Base-by-base conservation (phyloP, 441 rosid species). In the Brassica balearica region DNA sequence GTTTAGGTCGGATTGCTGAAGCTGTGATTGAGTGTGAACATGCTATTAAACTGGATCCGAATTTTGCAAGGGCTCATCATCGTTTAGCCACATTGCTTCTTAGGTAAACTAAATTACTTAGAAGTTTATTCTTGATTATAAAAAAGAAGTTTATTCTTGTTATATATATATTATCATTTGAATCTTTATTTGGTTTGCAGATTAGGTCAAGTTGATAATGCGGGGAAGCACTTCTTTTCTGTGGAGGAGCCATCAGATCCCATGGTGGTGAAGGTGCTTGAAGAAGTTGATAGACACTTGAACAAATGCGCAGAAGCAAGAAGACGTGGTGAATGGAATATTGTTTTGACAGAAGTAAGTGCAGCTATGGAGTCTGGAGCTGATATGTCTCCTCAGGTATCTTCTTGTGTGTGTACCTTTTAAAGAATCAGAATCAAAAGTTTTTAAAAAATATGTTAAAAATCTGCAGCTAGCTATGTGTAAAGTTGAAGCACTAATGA, bases 381-480 rank as follows among this genome's bases (percentile, higher is more conserved):
- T 34, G 96, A 94, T 76, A 80, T 48, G 65, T 94, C 87, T 74
- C 89, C 90, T 75, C 98, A 86, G 98, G 98, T 94, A 55, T 25
- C 22, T 62, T 46, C 51, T 71, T 78, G 58, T 27, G 51, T 27
- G 51, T 78, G 6, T 22, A 19, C 8, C 59, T 72, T 64, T 3
- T 20, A 0, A 7, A 29, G 29, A 53, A 74, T 20, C 43, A 43
- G 65, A 61, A 61, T 59, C 8, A 2, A 12, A 27, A 38, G 12
- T 6, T 3, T 19, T 36, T 41, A 1, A 15, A 9, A 25, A 41
- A 0, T 41, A n/a, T 6, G 46, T 58, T 87, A 76, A 85, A 82
- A 88, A 8, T 87, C 78, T 85, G 76, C 97, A 93, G 98, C 91
- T 93, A 85, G 80, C 81, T 80, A 86, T 92, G 90, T 93, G 96